phyloP scores from a whole-genome alignment of 306 rosid species.

The Sicyos edulis region DNA sequence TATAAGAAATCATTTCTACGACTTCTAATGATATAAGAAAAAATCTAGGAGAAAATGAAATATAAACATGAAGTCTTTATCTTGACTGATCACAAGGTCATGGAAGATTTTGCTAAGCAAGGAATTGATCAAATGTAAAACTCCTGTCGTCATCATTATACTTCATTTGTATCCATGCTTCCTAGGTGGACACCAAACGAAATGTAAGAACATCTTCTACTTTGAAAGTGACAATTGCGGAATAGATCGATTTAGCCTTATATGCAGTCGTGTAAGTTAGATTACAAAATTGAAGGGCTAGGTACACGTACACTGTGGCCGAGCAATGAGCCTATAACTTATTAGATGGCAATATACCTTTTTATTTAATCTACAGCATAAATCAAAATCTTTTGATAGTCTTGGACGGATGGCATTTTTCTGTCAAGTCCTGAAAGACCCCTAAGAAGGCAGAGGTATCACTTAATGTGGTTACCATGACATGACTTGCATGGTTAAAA shows the following conservation, averaged over 20 bases:
- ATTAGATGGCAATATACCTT: not conserved
- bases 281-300: not conserved
- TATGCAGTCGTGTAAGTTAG: not conserved
- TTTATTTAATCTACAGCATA: not conserved
- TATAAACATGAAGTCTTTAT: not conserved
- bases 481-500: not conserved
- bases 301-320: too few species aligned
- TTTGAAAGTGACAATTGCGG: not conserved
- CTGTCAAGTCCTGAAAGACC: not conserved
- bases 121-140: not conserved
- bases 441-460: not conserved
- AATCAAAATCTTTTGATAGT: not conserved
- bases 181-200: not conserved
- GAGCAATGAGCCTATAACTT: not conserved
- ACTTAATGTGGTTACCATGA: not conserved
- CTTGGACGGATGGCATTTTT: not conserved
- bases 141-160: not conserved
- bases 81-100: not conserved
- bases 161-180: not conserved
- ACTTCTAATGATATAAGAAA: not conserved
- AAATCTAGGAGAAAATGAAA: slow-evolving; percentile 1
- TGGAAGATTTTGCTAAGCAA: not conserved
- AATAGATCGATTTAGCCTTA: not conserved
- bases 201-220: not conserved
- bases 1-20: not conserved